These are phyloP conservation scores for Euphorbia schlechtendalii DNA, from an alignment of 441 rosid genomes.

Conservation along the genomic window DNA sequence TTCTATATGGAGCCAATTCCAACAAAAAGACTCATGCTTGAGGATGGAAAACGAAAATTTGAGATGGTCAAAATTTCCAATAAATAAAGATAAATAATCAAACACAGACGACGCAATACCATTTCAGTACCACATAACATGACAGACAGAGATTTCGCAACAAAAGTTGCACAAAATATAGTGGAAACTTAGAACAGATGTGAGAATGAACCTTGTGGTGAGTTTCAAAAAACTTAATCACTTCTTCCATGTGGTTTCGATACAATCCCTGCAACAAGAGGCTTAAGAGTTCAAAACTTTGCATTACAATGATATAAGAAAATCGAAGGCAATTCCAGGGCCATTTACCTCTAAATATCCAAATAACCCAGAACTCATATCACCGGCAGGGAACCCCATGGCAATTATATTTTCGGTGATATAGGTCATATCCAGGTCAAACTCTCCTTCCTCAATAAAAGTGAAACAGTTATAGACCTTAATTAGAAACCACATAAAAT, in stretches of 20 bases:
- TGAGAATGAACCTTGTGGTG: conserved; percentile 67
- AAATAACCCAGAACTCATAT: conserved; percentile 92
- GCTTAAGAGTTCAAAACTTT: conserved; percentile 12
- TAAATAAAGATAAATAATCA: no score
- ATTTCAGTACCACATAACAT: conserved; percentile 1
- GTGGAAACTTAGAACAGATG: not conserved
- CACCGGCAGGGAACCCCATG: conserved; percentile 98
- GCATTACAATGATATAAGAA: conserved; percentile 9
- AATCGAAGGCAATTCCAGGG: not conserved
- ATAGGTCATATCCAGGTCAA: conserved; percentile 89
- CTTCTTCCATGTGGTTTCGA: conserved; percentile 99
- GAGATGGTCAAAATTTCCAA: not conserved
- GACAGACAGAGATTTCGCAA: not conserved
- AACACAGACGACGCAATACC: no score
- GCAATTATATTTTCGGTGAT: conserved; percentile 91
- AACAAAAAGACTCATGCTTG: not conserved
- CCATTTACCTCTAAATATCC: conserved; percentile 75
- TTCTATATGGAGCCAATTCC: not conserved
- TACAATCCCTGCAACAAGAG: conserved; percentile 76
- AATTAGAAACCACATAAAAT: not conserved
- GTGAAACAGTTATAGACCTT: not conserved
- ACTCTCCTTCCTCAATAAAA: conserved; percentile 75
- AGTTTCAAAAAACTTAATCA: conserved; percentile 90
- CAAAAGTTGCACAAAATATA: not conserved
- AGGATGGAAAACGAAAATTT: no score